These are phyloP conservation scores for Phytophthora aleatoria DNA, from an alignment of 352 stramenopile genomes.

Conservation along the genomic window DNA sequence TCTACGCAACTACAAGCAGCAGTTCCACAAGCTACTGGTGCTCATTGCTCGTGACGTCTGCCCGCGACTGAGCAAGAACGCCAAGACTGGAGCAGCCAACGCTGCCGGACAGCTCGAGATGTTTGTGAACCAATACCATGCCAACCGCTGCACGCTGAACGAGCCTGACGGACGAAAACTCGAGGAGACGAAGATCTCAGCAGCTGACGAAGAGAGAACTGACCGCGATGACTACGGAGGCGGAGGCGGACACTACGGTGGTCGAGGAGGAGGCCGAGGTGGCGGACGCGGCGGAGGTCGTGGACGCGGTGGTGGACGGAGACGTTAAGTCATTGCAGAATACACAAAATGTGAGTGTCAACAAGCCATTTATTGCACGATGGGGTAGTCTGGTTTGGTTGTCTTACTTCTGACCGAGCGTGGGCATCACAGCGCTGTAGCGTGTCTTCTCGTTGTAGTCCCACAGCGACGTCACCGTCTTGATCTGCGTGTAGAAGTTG, in stretches of 20 bases:
- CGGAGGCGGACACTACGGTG: constrained; percentile 11
- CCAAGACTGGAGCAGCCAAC: constrained; percentile 77
- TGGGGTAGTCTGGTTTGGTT: constrained; percentile 10
- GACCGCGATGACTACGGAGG: constrained; percentile 42
- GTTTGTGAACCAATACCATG: constrained; percentile 73
- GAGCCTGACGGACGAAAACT: constrained; percentile 72
- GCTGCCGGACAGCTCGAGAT: constrained; percentile 75
- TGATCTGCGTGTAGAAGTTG: constrained; percentile 98
- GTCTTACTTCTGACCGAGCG: constrained; percentile 68
- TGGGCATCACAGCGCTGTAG: constrained; percentile 94
- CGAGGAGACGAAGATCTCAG: constrained; percentile 70
- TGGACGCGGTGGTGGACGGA: constrained; percentile 43
- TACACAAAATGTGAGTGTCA: constrained; percentile 5
- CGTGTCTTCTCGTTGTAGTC: constrained; percentile 90
- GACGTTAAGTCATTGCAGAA: constrained; percentile 19
- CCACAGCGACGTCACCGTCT: constrained; percentile 98
- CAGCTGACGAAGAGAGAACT: constrained; percentile 69
- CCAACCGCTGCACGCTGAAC: constrained; percentile 53
- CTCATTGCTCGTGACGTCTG: constrained; percentile 71
- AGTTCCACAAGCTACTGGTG: constrained; percentile 82
- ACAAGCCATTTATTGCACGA: constrained; percentile 15
- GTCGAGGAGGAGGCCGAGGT: constrained; percentile 32
- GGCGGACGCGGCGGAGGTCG: constrained; percentile 38
- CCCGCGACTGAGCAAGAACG: constrained; percentile 69
- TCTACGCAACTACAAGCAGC: constrained; percentile 61